These are phyloP conservation scores for Penicillium malachiteum DNA, from an alignment of 495 filamentous ascomycete species.

Conservation along the genomic window DNA sequence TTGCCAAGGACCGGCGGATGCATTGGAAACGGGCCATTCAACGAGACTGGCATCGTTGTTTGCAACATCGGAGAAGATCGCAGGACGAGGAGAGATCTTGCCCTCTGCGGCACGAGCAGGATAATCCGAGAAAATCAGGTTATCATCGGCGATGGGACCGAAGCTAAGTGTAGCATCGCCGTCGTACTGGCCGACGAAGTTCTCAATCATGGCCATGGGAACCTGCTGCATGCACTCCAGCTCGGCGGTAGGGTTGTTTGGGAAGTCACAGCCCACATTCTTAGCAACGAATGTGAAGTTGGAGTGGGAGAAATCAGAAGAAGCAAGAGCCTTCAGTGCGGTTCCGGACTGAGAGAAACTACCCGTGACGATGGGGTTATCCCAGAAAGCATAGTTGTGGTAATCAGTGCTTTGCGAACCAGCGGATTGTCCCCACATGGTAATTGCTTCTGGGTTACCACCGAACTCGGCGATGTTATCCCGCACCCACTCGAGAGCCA, in stretches of 20 bases:
- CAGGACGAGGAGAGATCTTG: constrained; percentile 9
- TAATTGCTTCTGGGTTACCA: constrained; percentile 34
- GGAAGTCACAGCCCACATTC: neutral
- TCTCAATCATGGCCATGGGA: neutral
- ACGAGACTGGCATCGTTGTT: neutral
- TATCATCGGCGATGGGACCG: constrained; percentile 3
- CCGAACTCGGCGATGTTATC: constrained; percentile 18
- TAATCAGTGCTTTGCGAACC: constrained; percentile 9
- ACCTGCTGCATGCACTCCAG: neutral
- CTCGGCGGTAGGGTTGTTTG: constrained; percentile 1
- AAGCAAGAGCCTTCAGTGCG: neutral
- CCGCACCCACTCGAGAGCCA: constrained; percentile 44
- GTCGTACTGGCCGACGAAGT: neutral
- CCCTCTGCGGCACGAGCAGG: constrained; percentile 8
- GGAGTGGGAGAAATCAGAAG: neutral
- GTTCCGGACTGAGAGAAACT: neutral
- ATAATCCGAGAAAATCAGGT: constrained; percentile 6
- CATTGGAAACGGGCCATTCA: no score
- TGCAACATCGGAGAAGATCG: constrained; percentile 5
- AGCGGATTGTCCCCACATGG: constrained; percentile 40
- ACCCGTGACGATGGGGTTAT: neutral
- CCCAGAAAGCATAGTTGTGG: neutral
- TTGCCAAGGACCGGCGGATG: no score
- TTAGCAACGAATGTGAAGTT: neutral
- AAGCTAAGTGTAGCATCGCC: neutral